Evolutionary conservation across 2,329 filamentous ascomycete species (phyloP).

Genomic region (Aspergillus quadricinctus): DNA sequence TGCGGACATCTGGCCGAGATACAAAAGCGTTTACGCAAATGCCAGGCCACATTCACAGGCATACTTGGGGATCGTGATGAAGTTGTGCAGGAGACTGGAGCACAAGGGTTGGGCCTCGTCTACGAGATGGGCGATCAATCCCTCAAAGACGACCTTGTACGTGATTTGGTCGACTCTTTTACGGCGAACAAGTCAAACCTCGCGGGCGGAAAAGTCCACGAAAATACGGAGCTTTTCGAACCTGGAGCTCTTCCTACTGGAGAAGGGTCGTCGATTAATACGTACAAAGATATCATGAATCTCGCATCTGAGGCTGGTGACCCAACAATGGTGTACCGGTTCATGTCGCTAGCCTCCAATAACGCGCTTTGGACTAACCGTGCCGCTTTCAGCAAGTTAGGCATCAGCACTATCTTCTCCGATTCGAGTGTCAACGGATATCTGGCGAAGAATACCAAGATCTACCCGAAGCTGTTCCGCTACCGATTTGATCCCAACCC

Average conservation of each 20-base stretch:
- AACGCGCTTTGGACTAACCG: conserved; percentile 97
- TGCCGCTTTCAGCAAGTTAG: conserved; percentile 91
- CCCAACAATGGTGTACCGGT: conserved; percentile 92
- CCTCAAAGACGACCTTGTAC: conserved; percentile 76
- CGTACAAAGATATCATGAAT: conserved; percentile 95
- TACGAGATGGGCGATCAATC: conserved; percentile 85
- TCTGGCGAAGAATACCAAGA: conserved; percentile 77
- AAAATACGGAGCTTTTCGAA: conserved; percentile 90
- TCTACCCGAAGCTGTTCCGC: conserved; percentile 90
- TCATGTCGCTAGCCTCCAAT: conserved; percentile 95
- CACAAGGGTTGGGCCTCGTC: conserved; percentile 81
- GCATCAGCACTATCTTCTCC: conserved; percentile 84
- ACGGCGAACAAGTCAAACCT: conserved; percentile 64
- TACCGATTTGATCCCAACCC: conserved; percentile 94
- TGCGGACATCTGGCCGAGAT: conserved; percentile 75
- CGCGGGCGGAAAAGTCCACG: conserved; percentile 69
- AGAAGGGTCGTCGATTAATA: conserved; percentile 83
- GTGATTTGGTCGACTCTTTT: conserved; percentile 83
- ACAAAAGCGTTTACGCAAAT: conserved; percentile 68
- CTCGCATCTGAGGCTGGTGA: conserved; percentile 96
- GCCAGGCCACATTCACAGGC: conserved; percentile 81
- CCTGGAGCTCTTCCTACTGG: conserved; percentile 85
- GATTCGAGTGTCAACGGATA: conserved; percentile 68
- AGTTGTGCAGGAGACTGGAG: conserved; percentile 91
- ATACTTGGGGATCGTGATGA: conserved; percentile 86